Percentiles rank a stretch among this genome's conserved stretches.
These are phyloP conservation scores for Selaginella moellendorffii DNA, from an alignment of 75 land plant genomes.

Conservation along the genomic window DNA sequence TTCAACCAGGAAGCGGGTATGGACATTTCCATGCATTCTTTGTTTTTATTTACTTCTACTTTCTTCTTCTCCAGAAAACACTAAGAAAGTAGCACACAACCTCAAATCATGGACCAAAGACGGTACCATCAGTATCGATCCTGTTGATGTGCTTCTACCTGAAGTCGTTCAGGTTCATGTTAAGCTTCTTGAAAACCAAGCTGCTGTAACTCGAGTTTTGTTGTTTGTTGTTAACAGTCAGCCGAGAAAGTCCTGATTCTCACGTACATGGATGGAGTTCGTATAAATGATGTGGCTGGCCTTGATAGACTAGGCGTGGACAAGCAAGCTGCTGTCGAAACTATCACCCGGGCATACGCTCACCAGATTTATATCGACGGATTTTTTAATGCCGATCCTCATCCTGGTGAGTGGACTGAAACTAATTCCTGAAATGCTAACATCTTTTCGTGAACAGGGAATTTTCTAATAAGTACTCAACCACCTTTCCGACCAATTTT, in stretches of 20 bases:
- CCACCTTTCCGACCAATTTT: slow-evolving; percentile 82
- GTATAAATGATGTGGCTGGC: slow-evolving; percentile 56
- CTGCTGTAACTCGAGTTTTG: not conserved
- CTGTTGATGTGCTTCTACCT: slow-evolving; percentile 75
- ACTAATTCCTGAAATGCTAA: not conserved
- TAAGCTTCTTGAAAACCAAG: not conserved
- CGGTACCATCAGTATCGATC: slow-evolving; percentile 7
- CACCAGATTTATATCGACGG: slow-evolving; percentile 98
- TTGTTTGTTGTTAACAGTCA: slow-evolving; percentile 35
- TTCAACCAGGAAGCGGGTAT: slow-evolving; percentile 91
- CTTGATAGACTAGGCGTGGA: slow-evolving; percentile 65
- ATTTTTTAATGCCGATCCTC: slow-evolving; percentile 97
- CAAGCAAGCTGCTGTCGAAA: slow-evolving; percentile 76
- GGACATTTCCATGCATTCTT: not conserved
- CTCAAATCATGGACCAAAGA: slow-evolving; percentile 32
- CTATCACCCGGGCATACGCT: slow-evolving; percentile 92
- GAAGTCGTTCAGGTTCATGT: slow-evolving; percentile 63
- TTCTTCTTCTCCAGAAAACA: slow-evolving; percentile 46
- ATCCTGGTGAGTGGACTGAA: slow-evolving; percentile 89
- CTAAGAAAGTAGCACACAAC: slow-evolving; percentile 60
- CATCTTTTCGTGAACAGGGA: slow-evolving; percentile 31
- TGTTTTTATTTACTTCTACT: not conserved
- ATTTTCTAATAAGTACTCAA: slow-evolving; percentile 81
- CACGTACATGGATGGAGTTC: slow-evolving; percentile 93
- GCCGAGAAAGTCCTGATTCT: slow-evolving; percentile 72